These are phyloP conservation scores for Metschnikowia gruessii DNA, from an alignment of 805 yeast species.

Conservation along the genomic window DNA sequence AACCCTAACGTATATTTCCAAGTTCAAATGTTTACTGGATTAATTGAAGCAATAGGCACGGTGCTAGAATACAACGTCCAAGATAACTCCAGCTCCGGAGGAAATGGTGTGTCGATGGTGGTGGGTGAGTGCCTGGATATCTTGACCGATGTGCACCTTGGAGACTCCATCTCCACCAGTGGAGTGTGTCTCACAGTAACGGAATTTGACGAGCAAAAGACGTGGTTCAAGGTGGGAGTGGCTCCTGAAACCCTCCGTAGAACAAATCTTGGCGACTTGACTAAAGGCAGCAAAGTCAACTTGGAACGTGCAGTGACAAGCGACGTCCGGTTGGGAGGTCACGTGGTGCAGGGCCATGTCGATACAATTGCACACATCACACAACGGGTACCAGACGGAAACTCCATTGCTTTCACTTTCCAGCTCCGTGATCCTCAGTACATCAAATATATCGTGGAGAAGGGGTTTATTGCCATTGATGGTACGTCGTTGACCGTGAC, in stretches of 20 bases:
- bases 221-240: conserved; percentile 79
- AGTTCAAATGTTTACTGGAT: conserved; percentile 81
- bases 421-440: conserved; percentile 59
- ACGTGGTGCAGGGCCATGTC: conserved; percentile 96
- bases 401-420: conserved; percentile 76
- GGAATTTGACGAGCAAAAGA: conserved; percentile 51
- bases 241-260: conserved; percentile 89
- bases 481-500: conserved; percentile 93
- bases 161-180: conserved; percentile 89
- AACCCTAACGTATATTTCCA: neutral
- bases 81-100: conserved; percentile 57
- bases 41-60: conserved; percentile 80
- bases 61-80: conserved; percentile 45
- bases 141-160: conserved; percentile 79
- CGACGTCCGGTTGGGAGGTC: conserved; percentile 91
- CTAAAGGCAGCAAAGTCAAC: conserved; percentile 63
- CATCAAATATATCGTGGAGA: conserved; percentile 80
- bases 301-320: conserved; percentile 88
- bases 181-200: conserved; percentile 94
- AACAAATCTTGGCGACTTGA: conserved; percentile 67
- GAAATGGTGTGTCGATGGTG: conserved; percentile 70
- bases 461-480: conserved; percentile 90
- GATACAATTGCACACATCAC: conserved; percentile 79
- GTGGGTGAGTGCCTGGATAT: conserved; percentile 61
- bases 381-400: conserved; percentile 56